Evolutionary conservation across 1,284 basidiomycete species (phyloP).

Genomic region (Trametes hirsuta): DNA sequence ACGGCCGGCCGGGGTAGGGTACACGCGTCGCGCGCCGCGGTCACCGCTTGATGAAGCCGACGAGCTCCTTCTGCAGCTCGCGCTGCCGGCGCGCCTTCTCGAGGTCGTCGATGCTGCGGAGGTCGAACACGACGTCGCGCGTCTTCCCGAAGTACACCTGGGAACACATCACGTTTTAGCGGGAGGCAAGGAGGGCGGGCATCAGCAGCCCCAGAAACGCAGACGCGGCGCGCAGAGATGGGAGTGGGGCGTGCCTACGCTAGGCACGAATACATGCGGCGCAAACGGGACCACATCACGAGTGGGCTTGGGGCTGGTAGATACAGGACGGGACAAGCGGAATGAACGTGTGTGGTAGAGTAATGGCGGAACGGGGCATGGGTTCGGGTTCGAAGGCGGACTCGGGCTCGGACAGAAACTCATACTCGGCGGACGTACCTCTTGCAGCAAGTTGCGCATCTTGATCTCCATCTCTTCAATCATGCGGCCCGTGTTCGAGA

Average conservation of each 20-base stretch:
- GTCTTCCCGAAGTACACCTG: constrained; percentile 99
- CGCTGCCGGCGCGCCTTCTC: constrained; percentile 83
- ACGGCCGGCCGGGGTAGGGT: not conserved
- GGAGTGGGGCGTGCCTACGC: not conserved
- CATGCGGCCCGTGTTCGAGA: constrained; percentile 91
- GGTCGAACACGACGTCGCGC: constrained; percentile 89
- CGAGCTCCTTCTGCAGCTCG: constrained; percentile 92
- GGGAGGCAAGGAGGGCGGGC: not conserved
- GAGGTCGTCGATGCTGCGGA: constrained; percentile 86
- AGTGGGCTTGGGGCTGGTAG: no score
- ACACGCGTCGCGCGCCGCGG: not conserved
- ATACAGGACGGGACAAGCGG: no score
- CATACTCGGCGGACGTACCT: constrained; percentile 46
- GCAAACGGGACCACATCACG: no score
- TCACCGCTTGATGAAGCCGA: constrained; percentile 83
- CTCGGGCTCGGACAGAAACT: no score
- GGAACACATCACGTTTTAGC: not conserved
- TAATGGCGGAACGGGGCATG: no score
- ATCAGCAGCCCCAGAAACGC: constrained; percentile 6
- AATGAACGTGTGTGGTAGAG: no score
- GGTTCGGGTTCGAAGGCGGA: no score
- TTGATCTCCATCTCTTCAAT: constrained; percentile 99
- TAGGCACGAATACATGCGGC: not conserved
- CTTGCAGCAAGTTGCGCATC: constrained; percentile 94
- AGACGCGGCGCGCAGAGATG: not conserved